A percentile compares a stretch with the other conserved stretches of the same genome.
phyloP scores from a whole-genome alignment of 805 yeast species.

The Wickerhamia fluorescens region DNA sequence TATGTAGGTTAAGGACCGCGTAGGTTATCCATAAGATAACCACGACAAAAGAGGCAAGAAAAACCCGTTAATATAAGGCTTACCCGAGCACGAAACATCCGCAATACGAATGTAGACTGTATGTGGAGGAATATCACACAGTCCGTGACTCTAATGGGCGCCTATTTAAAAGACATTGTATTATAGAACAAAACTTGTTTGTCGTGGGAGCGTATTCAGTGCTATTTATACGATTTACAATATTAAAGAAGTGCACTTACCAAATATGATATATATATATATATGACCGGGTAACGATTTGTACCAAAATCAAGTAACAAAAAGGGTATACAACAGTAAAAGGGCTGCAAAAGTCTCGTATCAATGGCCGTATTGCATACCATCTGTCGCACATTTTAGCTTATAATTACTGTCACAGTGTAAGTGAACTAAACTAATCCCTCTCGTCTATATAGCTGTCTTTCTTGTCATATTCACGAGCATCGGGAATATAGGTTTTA shows the following conservation, averaged over 20 bases:
- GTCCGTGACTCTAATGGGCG: constrained; percentile 81
- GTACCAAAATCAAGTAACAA: too few species aligned
- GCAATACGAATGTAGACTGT: constrained; percentile 38
- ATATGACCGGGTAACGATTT: too few species aligned
- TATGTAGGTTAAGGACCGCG: constrained; percentile 74
- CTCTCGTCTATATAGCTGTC: too few species aligned
- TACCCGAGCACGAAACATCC: constrained; percentile 85
- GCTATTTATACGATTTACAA: not conserved
- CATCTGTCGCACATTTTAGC: too few species aligned
- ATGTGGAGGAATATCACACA: constrained; percentile 41
- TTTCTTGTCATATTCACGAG: constrained; percentile 58
- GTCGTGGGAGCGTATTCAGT: not conserved
- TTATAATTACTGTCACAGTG: too few species aligned
- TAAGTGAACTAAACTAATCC: too few species aligned
- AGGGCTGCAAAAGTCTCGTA: too few species aligned
- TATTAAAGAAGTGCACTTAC: not conserved
- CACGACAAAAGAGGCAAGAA: constrained; percentile 51
- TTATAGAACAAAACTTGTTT: constrained; percentile 17
- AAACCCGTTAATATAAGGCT: constrained; percentile 68
- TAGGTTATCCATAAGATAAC: constrained; percentile 35
- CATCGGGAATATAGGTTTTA: constrained; percentile 49
- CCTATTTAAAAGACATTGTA: constrained; percentile 49
- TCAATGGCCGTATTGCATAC: too few species aligned
- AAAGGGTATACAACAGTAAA: too few species aligned
- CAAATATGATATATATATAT: too few species aligned